Evolutionary conservation across 2,329 filamentous ascomycete species (phyloP), one percentile per base, ranked within the genome.

Genomic region (Clarireedia monteithiana): DNA sequence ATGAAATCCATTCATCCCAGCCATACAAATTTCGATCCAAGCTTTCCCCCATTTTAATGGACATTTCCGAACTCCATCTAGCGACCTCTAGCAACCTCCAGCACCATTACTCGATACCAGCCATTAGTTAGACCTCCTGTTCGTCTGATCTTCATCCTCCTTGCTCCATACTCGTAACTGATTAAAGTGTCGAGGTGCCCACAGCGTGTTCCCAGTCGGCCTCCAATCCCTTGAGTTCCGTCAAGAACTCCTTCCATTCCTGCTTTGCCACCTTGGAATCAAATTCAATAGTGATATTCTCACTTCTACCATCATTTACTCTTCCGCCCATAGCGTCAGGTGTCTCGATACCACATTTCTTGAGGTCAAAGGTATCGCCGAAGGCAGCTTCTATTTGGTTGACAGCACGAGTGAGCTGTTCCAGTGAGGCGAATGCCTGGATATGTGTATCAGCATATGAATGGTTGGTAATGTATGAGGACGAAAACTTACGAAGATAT

Each of bases 281-380:
- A 34, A 58, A 64, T 23, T 64, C 56, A n/a, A 66, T 64, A 0
- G 64, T 66, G 15, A 66, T 50, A 10, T 64, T 65, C 39, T 65
- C 63, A 36, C 55, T 58, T 26, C 60, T 56, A 3, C 63, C 62
- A 48, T 66, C 63, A 36, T 65, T 64, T 15, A 65, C 59, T 52
- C 60, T 59, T 1, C 58, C 62, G 20, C 62, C 62, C 60, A 63
- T 64, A 1, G 59, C 63, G 62, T 64, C 59, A 9, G 61, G 61
- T 4, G 57, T 51, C 39, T 63, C 59, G 7, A 60, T 58, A 12
- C 63, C 64, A 38, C 62, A 64, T 36, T 63, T 66, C 48, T 55
- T 58, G 4, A 66, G 54, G 2, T 61, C 59, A 30, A 63, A 62
- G 4, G 52, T 49, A 10, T 59, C 53, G n/a, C 60, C 53, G 48